Conservation (phyloP, 176 grass and related monocot genomes). For the Oryza longistaminata region DNA sequence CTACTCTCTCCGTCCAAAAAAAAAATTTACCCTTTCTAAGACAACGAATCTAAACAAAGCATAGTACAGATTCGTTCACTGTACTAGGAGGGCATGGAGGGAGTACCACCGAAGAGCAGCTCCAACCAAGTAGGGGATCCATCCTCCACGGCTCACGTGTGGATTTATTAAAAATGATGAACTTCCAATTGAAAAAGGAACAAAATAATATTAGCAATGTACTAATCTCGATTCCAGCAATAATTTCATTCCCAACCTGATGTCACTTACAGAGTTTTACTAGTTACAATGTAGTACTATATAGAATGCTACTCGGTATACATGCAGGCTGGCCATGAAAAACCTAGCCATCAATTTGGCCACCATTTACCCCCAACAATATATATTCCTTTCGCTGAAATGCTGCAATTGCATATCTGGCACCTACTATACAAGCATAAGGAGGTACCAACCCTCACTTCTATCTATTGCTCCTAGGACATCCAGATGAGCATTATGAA, state of each 20-base stretch:
- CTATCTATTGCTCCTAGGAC: background rate
- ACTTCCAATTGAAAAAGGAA: too few relatives aligned
- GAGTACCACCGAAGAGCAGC: too few relatives aligned
- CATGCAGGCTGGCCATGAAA: background rate
- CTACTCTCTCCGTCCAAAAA: too few relatives aligned
- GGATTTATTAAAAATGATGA: too few relatives aligned
- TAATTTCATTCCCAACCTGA: background rate
- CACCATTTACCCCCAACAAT: background rate
- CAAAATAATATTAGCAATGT: too few relatives aligned
- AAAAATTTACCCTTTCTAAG: too few relatives aligned
- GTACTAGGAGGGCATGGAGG: too few relatives aligned
- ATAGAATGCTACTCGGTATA: background rate
- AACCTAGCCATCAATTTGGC: background rate
- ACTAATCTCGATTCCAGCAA: background rate
- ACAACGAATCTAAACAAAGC: too few relatives aligned
- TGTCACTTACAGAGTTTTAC: background rate
- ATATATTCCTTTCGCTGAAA: background rate
- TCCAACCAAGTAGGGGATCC: too few relatives aligned
- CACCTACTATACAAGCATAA: background rate
- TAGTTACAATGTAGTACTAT: background rate
- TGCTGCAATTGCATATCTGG: background rate
- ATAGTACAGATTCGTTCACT: too few relatives aligned
- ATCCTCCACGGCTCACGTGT: too few relatives aligned
- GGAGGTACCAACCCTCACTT: slow-evolving; percentile 7
- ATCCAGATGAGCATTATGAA: background rate